phyloP scores from a whole-genome alignment of 371 early-diverging fungal species.

The Mortierella sp. region DNA sequence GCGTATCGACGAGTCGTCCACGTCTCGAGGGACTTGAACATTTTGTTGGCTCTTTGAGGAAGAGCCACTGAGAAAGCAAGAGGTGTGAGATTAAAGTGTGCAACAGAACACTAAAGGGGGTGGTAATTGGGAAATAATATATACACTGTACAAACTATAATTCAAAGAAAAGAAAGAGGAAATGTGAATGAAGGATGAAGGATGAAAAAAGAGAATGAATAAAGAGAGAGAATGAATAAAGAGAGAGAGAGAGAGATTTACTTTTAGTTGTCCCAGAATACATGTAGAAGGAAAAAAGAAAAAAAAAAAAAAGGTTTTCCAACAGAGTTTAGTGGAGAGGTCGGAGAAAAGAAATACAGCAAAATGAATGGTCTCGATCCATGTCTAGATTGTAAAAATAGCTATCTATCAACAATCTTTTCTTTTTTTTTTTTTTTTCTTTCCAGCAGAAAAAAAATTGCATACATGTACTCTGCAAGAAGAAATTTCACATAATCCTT shows the following conservation, averaged over 20 bases:
- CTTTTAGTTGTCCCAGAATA: too few species aligned
- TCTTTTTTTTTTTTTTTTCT: too few species aligned
- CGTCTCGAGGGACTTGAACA: conserved; percentile 45
- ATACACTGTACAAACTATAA: not conserved
- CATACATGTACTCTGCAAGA: too few species aligned
- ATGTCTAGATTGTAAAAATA: too few species aligned
- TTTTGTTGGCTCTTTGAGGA: not conserved
- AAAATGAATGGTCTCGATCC: too few species aligned
- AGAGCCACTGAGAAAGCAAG: not conserved
- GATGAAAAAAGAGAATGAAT: not conserved
- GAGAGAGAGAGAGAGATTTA: not conserved
- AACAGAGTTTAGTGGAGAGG: too few species aligned
- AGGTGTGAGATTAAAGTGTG: not conserved
- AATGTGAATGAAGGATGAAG: not conserved
- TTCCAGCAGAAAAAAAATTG: too few species aligned
- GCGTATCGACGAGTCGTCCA: conserved; percentile 53
- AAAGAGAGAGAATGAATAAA: not conserved
- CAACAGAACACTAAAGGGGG: too few species aligned
- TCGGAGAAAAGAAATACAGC: too few species aligned
- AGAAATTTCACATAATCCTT: too few species aligned
- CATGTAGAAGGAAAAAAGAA: not conserved
- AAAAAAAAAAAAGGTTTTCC: not conserved
- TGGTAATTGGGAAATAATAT: not conserved
- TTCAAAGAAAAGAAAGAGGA: not conserved
- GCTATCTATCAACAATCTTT: too few species aligned